Conservation (phyloP, 2,329 filamentous ascomycete genomes). For the Hypomyces perniciosus region DNA sequence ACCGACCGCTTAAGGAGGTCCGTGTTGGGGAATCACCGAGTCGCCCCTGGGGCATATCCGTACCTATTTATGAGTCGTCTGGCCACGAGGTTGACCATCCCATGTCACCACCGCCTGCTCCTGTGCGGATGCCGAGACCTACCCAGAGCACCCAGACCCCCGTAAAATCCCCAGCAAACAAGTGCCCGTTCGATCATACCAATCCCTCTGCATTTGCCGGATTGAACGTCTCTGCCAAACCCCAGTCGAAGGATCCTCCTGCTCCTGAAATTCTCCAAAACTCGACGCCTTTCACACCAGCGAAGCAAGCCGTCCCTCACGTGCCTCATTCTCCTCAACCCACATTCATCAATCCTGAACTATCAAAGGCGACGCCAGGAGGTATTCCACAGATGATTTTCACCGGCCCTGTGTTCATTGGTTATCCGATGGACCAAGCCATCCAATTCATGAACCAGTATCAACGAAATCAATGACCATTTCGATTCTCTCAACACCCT, state of each 20-base stretch:
- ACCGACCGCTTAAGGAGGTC: constrained; percentile 79
- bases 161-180: constrained; percentile 30
- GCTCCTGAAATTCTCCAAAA: constrained; percentile 8
- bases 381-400: constrained; percentile 68
- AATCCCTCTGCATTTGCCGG: constrained; percentile 35
- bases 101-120: constrained; percentile 52
- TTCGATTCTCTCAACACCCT: constrained; percentile 5
- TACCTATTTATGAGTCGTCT: constrained; percentile 54
- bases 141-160: constrained; percentile 23
- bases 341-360: constrained; percentile 45
- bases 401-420: constrained; percentile 89
- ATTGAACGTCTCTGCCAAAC: constrained; percentile 10
- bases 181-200: constrained; percentile 55
- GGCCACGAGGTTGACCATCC: constrained; percentile 36
- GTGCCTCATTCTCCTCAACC: constrained; percentile 32
- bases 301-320: constrained; percentile 18
- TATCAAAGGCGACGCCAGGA: constrained; percentile 24
- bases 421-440: constrained; percentile 81
- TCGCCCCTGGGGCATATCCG: constrained; percentile 84
- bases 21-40: constrained; percentile 91
- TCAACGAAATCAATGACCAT: constrained; percentile 25
- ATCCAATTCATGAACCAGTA: constrained; percentile 64
- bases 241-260: constrained; percentile 12
- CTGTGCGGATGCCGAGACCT: constrained; percentile 44
- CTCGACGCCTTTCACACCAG: constrained; percentile 17